Base-by-base conservation (phyloP, 768 basidiomycete genomes). In the Termitomyces sp. region DNA sequence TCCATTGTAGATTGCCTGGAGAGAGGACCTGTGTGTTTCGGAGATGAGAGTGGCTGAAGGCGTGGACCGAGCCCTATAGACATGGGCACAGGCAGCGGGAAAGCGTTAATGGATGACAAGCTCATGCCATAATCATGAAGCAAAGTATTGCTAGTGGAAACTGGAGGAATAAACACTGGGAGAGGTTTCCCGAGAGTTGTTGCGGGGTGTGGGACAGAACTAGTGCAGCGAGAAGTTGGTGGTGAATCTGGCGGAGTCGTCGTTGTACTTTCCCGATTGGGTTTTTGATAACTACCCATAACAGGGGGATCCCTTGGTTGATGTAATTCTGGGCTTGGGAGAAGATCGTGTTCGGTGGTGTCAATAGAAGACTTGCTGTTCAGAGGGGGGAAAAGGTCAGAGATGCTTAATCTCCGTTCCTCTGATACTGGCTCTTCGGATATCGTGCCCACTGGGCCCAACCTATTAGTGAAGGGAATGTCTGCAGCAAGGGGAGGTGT, bases 181-280 rank as follows among this genome's bases (percentile, higher is more conserved):
- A 73, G 65, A 9, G 77, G 76, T 63, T 84, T 87, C 62, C 82
- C 83, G 73, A 89, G 88, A 5, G 87, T 83, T 3, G 81, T 79
- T 14, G 70, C 77, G 16, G 72, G 58, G 11, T 75, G 75, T 31
- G 71, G 64, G 37, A 70, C 64, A 61, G 75, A 71, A 49, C 64
- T 62, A 40, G 64, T 63, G 11, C 64, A 63, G 17, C 76, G 73
- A 7, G 75, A 65, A 12, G 67, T 64, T 17, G 81, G 77, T 3
- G 85, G 84, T 8, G 86, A 85, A 55, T 81, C 68, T 8, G 82
- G 79, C 32, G 84, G 84, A 16, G 84, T 86, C 10, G 81, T 84
- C 4, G 83, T 78, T 7, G 73, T 68, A 55, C 79, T 82, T 53
- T 75, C 68, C 23, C 66, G 67, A 9, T 63, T 58, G 14, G 46